Percentiles rank a stretch among this genome's conserved stretches.
Conservation (phyloP, 2,329 filamentous ascomycete genomes). For the Ophiostoma piceae region DNA sequence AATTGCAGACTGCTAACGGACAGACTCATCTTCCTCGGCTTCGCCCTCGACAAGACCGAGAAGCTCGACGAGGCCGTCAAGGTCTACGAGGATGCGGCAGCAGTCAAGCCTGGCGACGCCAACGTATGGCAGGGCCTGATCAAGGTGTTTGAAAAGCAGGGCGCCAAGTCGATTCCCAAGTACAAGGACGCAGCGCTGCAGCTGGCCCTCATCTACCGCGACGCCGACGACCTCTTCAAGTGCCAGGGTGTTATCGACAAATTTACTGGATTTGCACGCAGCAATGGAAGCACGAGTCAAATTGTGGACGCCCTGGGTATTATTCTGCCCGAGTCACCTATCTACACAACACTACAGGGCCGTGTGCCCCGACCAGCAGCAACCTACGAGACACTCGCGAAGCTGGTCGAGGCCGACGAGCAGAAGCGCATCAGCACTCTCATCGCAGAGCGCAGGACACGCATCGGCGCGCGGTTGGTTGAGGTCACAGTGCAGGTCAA, state of each 20-base stretch:
- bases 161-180: constrained; percentile 59
- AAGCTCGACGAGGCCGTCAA: constrained; percentile 67
- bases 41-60: constrained; percentile 73
- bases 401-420: constrained; percentile 80
- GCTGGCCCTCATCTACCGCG: constrained; percentile 68
- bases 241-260: constrained; percentile 69
- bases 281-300: constrained; percentile 65
- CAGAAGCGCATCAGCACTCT: constrained; percentile 83
- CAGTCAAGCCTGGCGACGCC: constrained; percentile 66
- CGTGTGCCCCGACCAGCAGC: constrained; percentile 71
- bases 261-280: constrained; percentile 67
- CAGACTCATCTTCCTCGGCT: constrained; percentile 73
- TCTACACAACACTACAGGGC: constrained; percentile 80
- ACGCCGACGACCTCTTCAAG: constrained; percentile 59
- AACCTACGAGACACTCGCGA: constrained; percentile 76
- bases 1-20: neutral
- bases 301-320: constrained; percentile 71
- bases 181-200: constrained; percentile 70
- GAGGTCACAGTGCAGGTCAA: constrained; percentile 86
- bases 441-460: constrained; percentile 81
- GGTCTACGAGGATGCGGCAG: constrained; percentile 67
- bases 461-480: constrained; percentile 75
- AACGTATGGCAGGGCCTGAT: constrained; percentile 88
- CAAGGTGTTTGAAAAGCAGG: constrained; percentile 77
- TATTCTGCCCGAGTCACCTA: constrained; percentile 70